Evolutionary conservation across 257 asterid genomes (phyloP).

Genomic region (Avicennia marina): DNA sequence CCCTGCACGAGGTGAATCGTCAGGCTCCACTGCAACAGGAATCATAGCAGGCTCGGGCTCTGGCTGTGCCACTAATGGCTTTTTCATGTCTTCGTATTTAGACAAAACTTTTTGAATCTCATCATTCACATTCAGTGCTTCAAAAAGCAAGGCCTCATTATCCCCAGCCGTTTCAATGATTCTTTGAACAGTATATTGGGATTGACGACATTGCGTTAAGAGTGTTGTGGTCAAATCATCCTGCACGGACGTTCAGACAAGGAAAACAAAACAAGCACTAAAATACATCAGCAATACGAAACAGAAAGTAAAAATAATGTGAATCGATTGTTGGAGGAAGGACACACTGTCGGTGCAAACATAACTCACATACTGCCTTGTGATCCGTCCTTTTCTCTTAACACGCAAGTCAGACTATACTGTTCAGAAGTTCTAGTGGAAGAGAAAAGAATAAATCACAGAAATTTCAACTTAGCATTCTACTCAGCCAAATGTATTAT

Average conservation of each 20-base stretch:
- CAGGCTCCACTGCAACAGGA: slow-evolving; percentile 84
- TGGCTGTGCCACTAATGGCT: slow-evolving; percentile 44
- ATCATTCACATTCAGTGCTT: slow-evolving; percentile 90
- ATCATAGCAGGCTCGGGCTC: slow-evolving; percentile 93
- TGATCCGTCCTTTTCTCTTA: no score
- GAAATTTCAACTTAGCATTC: background rate
- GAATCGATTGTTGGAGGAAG: no score
- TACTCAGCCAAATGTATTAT: background rate
- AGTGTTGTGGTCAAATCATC: slow-evolving; percentile 84
- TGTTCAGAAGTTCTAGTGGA: no score
- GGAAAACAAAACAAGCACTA: background rate
- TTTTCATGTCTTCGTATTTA: slow-evolving; percentile 74
- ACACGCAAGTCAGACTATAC: no score
- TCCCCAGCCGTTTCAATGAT: slow-evolving; percentile 83
- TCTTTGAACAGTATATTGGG: slow-evolving; percentile 73
- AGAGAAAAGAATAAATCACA: no score
- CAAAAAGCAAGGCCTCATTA: slow-evolving; percentile 87
- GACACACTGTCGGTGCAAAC: no score
- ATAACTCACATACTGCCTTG: no score
- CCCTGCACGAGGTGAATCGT: slow-evolving; percentile 58
- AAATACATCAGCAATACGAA: background rate
- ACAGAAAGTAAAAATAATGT: background rate
- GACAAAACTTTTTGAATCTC: slow-evolving; percentile 80
- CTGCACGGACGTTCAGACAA: slow-evolving; percentile 32
- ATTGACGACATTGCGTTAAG: slow-evolving; percentile 74